Evolutionary conservation across 2,329 filamentous ascomycete species (phyloP).

Genomic region (Xylaria digitata): DNA sequence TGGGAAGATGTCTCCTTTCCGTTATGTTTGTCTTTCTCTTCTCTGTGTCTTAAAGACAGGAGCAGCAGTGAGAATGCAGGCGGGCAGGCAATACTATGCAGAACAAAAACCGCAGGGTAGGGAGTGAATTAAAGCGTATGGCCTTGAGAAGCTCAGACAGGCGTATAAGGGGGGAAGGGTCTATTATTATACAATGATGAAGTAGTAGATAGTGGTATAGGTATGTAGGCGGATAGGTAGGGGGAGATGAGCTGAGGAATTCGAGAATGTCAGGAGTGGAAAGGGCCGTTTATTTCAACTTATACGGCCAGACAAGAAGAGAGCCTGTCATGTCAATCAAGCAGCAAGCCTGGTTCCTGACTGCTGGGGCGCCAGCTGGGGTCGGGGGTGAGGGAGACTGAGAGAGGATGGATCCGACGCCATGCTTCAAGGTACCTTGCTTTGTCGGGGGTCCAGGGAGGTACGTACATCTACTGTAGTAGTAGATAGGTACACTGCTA

Average conservation of each 20-base stretch:
- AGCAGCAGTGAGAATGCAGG: constrained; percentile 35
- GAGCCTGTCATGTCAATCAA: constrained; percentile 32
- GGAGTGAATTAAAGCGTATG: constrained; percentile 32
- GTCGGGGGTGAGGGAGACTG: constrained; percentile 24
- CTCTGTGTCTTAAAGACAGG: constrained; percentile 31
- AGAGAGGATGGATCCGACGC: constrained; percentile 23
- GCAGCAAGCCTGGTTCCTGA: constrained; percentile 33
- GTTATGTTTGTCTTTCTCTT: constrained; percentile 32
- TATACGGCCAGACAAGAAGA: constrained; percentile 44
- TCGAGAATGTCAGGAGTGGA: constrained; percentile 44
- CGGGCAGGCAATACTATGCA: constrained; percentile 30
- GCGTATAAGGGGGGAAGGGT: constrained; percentile 29
- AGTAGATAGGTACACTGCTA: constrained; percentile 6
- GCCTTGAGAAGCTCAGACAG: constrained; percentile 25
- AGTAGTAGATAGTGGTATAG: constrained; percentile 6
- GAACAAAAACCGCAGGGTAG: constrained; percentile 35
- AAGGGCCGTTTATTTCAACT: constrained; percentile 49
- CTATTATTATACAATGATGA: constrained; percentile 43
- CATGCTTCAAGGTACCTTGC: constrained; percentile 23
- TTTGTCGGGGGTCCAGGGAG: constrained; percentile 19
- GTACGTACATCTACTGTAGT: neutral
- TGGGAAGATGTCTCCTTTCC: constrained; percentile 15
- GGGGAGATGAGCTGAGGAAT: constrained; percentile 45
- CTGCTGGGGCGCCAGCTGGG: constrained; percentile 37
- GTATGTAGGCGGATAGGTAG: constrained; percentile 26